phyloP scores from a whole-genome alignment of 176 grass and related monocot genomes.

The Oryza longistaminata region DNA sequence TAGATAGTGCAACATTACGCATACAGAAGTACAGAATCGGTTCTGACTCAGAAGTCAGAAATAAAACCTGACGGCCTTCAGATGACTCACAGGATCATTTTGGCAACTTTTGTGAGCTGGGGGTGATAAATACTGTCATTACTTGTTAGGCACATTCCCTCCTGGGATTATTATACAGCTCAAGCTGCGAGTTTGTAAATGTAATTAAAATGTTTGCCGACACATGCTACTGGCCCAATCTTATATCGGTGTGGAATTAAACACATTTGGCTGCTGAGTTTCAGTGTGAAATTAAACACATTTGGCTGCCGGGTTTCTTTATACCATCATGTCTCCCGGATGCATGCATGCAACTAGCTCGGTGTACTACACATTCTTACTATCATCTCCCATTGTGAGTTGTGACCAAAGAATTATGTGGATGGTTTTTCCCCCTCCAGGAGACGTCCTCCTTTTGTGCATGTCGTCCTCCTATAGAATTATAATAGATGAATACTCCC shows the following conservation, averaged over 20 bases:
- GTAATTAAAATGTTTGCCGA: neutral
- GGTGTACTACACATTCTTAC: neutral
- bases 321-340: neutral
- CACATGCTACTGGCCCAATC: neutral
- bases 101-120: neutral
- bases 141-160: neutral
- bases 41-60: conserved; percentile 15
- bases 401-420: neutral
- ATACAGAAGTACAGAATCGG: neutral
- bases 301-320: neutral
- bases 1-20: conserved; percentile 29
- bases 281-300: neutral
- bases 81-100: neutral
- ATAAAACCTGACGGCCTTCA: neutral
- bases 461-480: too few species aligned
- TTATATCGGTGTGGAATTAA: neutral
- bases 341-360: neutral
- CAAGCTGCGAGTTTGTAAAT: neutral
- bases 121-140: neutral
- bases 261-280: neutral
- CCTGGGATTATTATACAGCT: neutral
- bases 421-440: too few species aligned
- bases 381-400: neutral
- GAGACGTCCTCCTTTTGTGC: too few species aligned
- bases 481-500: too few species aligned